Base-by-base conservation (phyloP, 352 stramenopile genomes). In the Elongisporangium prolatum region DNA sequence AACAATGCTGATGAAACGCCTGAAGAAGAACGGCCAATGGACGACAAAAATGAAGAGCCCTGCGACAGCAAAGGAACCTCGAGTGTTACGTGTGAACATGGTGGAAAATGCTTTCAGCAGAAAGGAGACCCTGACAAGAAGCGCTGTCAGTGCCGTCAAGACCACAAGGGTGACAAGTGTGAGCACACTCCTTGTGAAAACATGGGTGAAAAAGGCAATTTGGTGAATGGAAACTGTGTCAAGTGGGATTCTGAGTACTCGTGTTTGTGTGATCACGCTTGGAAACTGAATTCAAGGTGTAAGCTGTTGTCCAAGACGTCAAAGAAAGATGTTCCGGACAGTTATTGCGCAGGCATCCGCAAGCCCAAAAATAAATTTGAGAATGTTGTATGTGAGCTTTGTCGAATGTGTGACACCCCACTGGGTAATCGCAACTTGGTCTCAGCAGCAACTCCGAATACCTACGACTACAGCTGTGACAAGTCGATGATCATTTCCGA, bases 121-220 rank as follows among this genome's bases (percentile, higher is more conserved):
- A 60, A 47, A 48, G 54, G 54, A 21, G 52, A 60, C n/a, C 54
- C 54, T 21, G 54, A 47, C 13, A 48, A 44, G 54, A 16, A 48
- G 47, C 54, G 54, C 3, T 60, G 54, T 38, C 44, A 44, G 48
- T 60, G 54, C 21, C 40, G 40, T 17, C 38, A 60, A 54, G 54
- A 48, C 5, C 52, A 60, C 54, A 60, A 48, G 47, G 54, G 54
- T 18, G 54, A 60, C 40, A 60, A 60, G 48, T 60, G 54, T 28
- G 44, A 60, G 54, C 47, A 48, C 54, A 60, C 51, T 24, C 54
- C 54, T 25, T 60, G 54, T 37, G 21, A 44, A 48, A 24, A 44
- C 40, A 44, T 48, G 54, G 22, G 40, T 16, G 52, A 60, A n/a
- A 48, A 60, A 16, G 54, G 54, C 54, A 60, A 53, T 20, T 52